phyloP scores from a whole-genome alignment of 2,329 filamentous ascomycete genomes.

The Fusarium lyarnte region DNA sequence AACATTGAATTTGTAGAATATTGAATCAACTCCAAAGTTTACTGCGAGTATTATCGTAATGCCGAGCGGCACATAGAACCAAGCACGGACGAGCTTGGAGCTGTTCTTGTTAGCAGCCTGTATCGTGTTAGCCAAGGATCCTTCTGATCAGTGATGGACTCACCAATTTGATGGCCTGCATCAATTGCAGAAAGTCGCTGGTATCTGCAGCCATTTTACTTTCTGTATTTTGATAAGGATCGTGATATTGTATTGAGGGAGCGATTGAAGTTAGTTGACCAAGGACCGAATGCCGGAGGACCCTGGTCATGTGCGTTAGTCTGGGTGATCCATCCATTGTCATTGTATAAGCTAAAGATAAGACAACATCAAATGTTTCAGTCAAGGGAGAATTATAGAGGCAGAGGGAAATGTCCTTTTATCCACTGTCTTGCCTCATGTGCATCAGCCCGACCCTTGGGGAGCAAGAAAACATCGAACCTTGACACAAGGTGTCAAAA shows the following conservation, averaged over 20 bases:
- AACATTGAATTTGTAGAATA: conserved; percentile 57
- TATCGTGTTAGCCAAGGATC: conserved; percentile 5
- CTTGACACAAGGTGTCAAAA: no score
- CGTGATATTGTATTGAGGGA: background rate
- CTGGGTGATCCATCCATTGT: conserved; percentile 4
- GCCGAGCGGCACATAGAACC: conserved; percentile 62
- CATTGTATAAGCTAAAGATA: conserved; percentile 1
- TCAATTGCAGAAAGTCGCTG: conserved; percentile 24
- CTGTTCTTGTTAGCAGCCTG: conserved; percentile 32
- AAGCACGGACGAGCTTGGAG: conserved; percentile 45
- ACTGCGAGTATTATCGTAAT: conserved; percentile 52
- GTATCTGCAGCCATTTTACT: conserved; percentile 30
- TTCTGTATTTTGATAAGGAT: background rate
- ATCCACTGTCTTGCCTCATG: background rate
- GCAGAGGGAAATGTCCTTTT: background rate
- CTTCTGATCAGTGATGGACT: background rate
- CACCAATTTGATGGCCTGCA: conserved; percentile 38
- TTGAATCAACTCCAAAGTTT: conserved; percentile 56
- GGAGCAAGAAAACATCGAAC: no score
- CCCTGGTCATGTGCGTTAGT: conserved; percentile 25
- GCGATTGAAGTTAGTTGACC: conserved; percentile 6
- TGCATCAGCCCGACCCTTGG: background rate
- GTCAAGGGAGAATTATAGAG: background rate
- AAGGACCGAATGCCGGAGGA: conserved; percentile 6
- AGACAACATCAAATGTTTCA: background rate